Base-by-base conservation (phyloP, 768 basidiomycete genomes). In the Crucibulum laeve region DNA sequence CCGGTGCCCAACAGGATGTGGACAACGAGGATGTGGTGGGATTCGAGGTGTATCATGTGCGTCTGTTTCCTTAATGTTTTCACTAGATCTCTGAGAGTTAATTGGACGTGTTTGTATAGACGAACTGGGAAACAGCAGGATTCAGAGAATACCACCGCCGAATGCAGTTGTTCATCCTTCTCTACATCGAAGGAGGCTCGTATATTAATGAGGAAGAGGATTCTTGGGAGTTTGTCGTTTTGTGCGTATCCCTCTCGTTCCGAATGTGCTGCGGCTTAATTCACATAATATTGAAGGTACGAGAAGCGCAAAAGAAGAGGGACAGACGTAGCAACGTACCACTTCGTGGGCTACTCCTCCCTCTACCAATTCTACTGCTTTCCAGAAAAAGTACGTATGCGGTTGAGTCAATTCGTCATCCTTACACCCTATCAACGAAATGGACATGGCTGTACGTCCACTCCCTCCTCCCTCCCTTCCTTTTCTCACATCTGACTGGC, bases 351-450 rank as follows among this genome's bases (percentile, higher is more conserved):
- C 7, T 99, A 95, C 63, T 88, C 91, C 3, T 91, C 93, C 1
- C 71, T 98, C 28, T 98, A 94, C 60, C 88, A 89, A 14, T 99
- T 99, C 65, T 96, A 92, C 68, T 87, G 84, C 63, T 98, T 87
- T 66, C 96, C 96, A 4, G 95, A 96, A 57, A 87, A 76, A 56
- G 80, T 87, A 44, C 80, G 96, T 23, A 56, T 97, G 60, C 77
- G 96, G 50, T 67, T 98, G 44, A 93, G 92, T 57, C 95, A 99
- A 77, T 97, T 97, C 60, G 81, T 97, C 40, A 90, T 97, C 49
- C 67, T 91, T 6, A 83, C 91, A 3, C 92, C 92, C 3, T 95
- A 89, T 61, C 93, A 97, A 65, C 78, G 80, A 17, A 76, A 80
- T 52, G 90, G 90, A 0, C 95, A 96, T 61, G 95, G 95, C 47